Base-by-base conservation (phyloP, 2,329 filamentous ascomycete genomes). In the Elsinoe batatas region DNA sequence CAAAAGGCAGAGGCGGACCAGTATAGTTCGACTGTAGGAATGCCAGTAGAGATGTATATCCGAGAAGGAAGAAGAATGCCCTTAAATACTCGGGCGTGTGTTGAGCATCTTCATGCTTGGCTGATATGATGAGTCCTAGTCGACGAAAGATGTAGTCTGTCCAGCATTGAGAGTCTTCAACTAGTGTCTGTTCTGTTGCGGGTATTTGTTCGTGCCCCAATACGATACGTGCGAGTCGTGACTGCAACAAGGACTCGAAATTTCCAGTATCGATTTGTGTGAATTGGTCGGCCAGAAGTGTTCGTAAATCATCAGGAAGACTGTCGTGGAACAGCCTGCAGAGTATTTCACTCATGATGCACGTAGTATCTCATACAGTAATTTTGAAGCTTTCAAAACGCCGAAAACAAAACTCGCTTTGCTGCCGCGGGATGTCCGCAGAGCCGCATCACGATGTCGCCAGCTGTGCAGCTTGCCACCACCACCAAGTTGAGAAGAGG, bases 21-120 rank as follows among this genome's bases (percentile, higher is more conserved):
- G 91, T 95, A 54, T 94, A 87, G 66, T 89, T 95, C 1, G 83
- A 82, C 68, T 96, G 91, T 13, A 95, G 71, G 67, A 95, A 96
- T 10, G 84, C 81, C 64, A 88, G 79, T 10, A 95, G 76, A 1
- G 85, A 80, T 1, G 85, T 83, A 47, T 88, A 72, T 8, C 82
- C 87, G 33, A 86, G 73, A 43, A 80, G 72, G 54, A 82, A 72
- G 44, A 72, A 67, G 2, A 74, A 51, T 15, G 32, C 15, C 13
- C 47, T 15, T 10, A 51, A 33, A 37, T 51, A 51, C 13, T 36
- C 47, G 30, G 47, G 33, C 12, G 35, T 26, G 18, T 51, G 33
- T 18, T n/a, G 11, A 1, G 60, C 56, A 71, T 64, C 56, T 72
- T 71, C 17, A 64, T 68, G 57, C 42, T 63, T 59, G 49, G 66